Conservation (phyloP, 306 rosid genomes). For the Senna siamea region DNA sequence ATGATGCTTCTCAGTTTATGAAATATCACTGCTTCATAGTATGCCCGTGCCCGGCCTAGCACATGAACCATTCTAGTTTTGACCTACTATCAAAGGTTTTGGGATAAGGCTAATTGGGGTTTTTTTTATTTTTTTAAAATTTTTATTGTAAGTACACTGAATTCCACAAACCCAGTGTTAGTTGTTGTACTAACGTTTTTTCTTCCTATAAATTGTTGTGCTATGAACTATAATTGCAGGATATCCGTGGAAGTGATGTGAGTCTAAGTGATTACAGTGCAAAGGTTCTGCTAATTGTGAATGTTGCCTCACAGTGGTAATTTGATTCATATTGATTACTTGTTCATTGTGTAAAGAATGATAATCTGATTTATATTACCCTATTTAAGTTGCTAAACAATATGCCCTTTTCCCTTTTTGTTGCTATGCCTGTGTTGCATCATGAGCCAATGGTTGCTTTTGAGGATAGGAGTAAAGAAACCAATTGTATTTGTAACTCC, state of each 20-base stretch:
- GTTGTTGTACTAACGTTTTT: not conserved
- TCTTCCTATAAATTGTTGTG: not conserved
- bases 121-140: constrained; percentile 10
- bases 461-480: not conserved
- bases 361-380: constrained; percentile 12
- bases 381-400: constrained; percentile 3
- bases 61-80: not conserved
- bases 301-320: constrained; percentile 93
- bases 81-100: not conserved
- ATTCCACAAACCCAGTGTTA: not conserved
- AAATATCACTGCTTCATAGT: no score
- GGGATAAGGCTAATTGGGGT: constrained; percentile 16
- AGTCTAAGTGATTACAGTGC: constrained; percentile 67
- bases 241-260: constrained; percentile 79
- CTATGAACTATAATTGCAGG: constrained; percentile 56
- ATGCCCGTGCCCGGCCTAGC: not conserved
- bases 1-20: no score
- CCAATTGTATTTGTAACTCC: not conserved
- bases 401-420: not conserved
- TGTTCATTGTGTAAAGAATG: not conserved
- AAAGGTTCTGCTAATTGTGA: constrained; percentile 77
- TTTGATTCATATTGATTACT: constrained; percentile 10
- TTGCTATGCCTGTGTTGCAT: constrained; percentile 5
- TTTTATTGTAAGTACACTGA: not conserved
- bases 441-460: not conserved